phyloP scores from a whole-genome alignment of 495 filamentous ascomycete genomes.

The Platismatia glauca region DNA sequence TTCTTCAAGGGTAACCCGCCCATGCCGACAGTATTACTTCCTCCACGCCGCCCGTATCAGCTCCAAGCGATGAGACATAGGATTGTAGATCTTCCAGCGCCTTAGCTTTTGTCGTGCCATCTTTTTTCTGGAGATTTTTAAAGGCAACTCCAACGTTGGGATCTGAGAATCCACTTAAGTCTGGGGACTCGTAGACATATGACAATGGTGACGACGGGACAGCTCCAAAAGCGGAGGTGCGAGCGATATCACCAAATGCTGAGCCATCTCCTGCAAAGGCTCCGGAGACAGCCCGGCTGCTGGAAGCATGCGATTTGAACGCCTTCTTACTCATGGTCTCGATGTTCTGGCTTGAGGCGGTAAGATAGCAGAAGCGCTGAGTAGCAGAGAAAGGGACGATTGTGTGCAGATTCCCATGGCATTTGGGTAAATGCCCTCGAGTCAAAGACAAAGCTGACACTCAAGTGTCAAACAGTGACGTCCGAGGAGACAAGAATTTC shows the following conservation, averaged over 20 bases:
- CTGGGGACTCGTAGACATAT: conserved; percentile 76
- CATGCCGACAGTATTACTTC: conserved; percentile 75
- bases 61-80: conserved; percentile 44
- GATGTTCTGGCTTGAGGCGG: background rate
- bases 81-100: conserved; percentile 76
- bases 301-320: conserved; percentile 64
- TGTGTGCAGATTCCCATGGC: background rate
- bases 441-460: background rate
- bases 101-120: conserved; percentile 86
- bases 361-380: background rate
- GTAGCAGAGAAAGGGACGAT: background rate
- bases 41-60: conserved; percentile 49
- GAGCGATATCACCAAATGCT: conserved; percentile 38
- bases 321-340: conserved; percentile 52
- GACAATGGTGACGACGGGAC: conserved; percentile 53
- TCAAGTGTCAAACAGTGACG: background rate
- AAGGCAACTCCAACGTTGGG: conserved; percentile 76
- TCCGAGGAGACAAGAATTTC: background rate
- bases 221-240: conserved; percentile 41
- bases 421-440: background rate
- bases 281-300: conserved; percentile 51
- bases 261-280: conserved; percentile 33
- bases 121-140: conserved; percentile 88
- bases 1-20: conserved; percentile 48
- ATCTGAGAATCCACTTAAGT: conserved; percentile 68